Conservation (phyloP, 768 basidiomycete species). For the Russula abietina region DNA sequence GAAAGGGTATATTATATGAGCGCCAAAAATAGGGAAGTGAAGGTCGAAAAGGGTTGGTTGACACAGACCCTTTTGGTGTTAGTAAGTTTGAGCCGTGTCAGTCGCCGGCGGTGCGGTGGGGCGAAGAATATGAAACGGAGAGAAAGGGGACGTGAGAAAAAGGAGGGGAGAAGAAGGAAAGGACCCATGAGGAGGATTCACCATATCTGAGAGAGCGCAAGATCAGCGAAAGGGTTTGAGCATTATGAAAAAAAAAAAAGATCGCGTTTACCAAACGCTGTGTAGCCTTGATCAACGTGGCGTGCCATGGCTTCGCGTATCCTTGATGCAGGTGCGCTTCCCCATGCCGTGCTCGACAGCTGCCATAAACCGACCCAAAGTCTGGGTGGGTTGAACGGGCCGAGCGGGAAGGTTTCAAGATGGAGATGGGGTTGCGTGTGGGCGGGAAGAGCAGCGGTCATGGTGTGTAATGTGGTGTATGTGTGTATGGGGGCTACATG, state of each 20-base stretch:
- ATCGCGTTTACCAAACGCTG: slow-evolving; percentile 48
- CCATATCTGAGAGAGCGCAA: slow-evolving; percentile 46
- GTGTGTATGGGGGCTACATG: too few relatives aligned
- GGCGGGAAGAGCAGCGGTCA: background rate
- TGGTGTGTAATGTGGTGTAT: too few relatives aligned
- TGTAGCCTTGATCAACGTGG: slow-evolving; percentile 56
- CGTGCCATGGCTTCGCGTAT: slow-evolving; percentile 63
- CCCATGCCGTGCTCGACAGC: slow-evolving; percentile 82
- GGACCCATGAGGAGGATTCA: slow-evolving; percentile 31
- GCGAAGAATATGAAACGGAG: background rate
- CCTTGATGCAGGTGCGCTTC: slow-evolving; percentile 58
- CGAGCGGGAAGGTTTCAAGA: slow-evolving; percentile 46
- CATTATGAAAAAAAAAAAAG: background rate
- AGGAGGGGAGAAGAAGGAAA: background rate
- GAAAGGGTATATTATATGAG: slow-evolving; percentile 7
- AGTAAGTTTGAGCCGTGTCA: too few relatives aligned
- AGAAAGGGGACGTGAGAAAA: slow-evolving; percentile 2
- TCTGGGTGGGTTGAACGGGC: slow-evolving; percentile 53
- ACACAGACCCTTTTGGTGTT: slow-evolving; percentile 1
- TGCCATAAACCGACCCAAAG: slow-evolving; percentile 82
- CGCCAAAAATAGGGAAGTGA: background rate
- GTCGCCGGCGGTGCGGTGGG: too few relatives aligned
- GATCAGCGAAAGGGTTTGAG: background rate
- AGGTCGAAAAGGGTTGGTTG: background rate
- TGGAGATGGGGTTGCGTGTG: background rate